These are phyloP conservation scores for Penicillium sp. DNA, from an alignment of 2,329 filamentous ascomycete species.

Conservation along the genomic window DNA sequence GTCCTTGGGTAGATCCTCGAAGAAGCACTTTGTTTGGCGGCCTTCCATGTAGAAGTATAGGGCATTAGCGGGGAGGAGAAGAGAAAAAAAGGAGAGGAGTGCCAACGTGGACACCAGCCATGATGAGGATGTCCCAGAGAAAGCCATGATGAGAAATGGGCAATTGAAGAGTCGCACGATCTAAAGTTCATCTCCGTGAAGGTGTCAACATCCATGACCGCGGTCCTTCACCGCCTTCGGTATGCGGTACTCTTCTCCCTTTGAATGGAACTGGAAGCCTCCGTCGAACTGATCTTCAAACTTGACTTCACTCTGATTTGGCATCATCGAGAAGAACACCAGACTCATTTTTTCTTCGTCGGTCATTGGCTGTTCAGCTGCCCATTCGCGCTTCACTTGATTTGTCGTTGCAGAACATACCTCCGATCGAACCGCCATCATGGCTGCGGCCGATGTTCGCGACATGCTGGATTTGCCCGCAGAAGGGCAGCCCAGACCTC, in stretches of 20 bases:
- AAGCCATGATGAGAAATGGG: slow-evolving; percentile 32
- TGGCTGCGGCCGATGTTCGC: slow-evolving; percentile 77
- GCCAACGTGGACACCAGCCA: slow-evolving; percentile 51
- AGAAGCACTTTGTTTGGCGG: slow-evolving; percentile 86
- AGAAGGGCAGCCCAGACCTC: slow-evolving; percentile 56
- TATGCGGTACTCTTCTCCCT: slow-evolving; percentile 19
- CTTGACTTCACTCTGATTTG: slow-evolving; percentile 1
- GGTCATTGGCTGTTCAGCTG: not conserved
- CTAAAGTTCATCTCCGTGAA: slow-evolving; percentile 13
- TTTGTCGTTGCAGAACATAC: not conserved
- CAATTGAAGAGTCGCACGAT: slow-evolving; percentile 17
- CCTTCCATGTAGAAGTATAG: slow-evolving; percentile 96
- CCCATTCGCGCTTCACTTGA: not conserved
- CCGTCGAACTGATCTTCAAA: slow-evolving; percentile 16
- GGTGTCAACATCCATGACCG: slow-evolving; percentile 28
- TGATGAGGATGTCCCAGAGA: slow-evolving; percentile 34
- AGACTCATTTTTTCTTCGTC: slow-evolving; percentile 5
- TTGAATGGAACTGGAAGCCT: slow-evolving; percentile 25
- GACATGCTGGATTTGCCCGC: slow-evolving; percentile 78
- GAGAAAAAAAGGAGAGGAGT: slow-evolving; percentile 61
- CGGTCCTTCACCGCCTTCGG: slow-evolving; percentile 23
- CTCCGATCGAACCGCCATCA: slow-evolving; percentile 38
- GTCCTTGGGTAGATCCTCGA: slow-evolving; percentile 95
- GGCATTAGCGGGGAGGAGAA: slow-evolving; percentile 65
- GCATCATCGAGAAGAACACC: slow-evolving; percentile 15